Evolutionary conservation across 768 basidiomycete species (phyloP).

Genomic region (Mycena galericulata): DNA sequence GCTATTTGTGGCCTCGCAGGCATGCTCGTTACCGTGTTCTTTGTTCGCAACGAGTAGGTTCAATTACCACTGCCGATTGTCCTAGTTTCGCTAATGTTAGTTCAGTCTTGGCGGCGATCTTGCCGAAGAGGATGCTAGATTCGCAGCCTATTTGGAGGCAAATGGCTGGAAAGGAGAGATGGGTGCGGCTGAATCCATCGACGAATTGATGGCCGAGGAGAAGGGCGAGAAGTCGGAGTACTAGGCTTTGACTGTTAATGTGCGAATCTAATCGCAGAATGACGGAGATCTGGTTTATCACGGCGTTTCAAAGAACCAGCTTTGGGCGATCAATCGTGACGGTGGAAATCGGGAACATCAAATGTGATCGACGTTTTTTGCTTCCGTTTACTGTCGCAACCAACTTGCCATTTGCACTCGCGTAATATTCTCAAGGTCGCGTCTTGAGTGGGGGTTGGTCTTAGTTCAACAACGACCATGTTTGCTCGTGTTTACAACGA

Average conservation of each 20-base stretch:
- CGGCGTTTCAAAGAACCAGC: too few relatives aligned
- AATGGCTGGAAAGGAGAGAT: conserved; percentile 77
- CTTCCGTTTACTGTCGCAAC: too few relatives aligned
- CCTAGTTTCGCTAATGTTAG: conserved; percentile 63
- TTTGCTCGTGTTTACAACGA: neutral
- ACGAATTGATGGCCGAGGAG: conserved; percentile 66
- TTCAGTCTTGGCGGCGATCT: conserved; percentile 77
- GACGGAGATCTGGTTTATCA: too few relatives aligned
- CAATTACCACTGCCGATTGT: conserved; percentile 67
- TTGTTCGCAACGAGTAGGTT: conserved; percentile 28
- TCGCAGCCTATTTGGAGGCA: conserved; percentile 67
- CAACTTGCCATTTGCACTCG: too few relatives aligned
- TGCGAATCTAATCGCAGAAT: too few relatives aligned
- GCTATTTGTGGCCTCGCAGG: conserved; percentile 76
- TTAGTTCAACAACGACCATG: neutral
- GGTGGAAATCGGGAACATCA: too few relatives aligned
- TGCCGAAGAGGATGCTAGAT: conserved; percentile 72
- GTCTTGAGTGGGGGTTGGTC: too few relatives aligned
- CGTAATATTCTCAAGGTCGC: too few relatives aligned
- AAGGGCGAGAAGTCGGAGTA: conserved; percentile 68
- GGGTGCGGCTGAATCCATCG: conserved; percentile 59
- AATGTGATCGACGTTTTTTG: too few relatives aligned
- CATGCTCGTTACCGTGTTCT: conserved; percentile 71
- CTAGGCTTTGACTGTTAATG: too few relatives aligned
- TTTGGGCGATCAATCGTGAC: too few relatives aligned